Evolutionary conservation across 2,329 filamentous ascomycete species (phyloP).

Genomic region (Diaporthe vaccinii): DNA sequence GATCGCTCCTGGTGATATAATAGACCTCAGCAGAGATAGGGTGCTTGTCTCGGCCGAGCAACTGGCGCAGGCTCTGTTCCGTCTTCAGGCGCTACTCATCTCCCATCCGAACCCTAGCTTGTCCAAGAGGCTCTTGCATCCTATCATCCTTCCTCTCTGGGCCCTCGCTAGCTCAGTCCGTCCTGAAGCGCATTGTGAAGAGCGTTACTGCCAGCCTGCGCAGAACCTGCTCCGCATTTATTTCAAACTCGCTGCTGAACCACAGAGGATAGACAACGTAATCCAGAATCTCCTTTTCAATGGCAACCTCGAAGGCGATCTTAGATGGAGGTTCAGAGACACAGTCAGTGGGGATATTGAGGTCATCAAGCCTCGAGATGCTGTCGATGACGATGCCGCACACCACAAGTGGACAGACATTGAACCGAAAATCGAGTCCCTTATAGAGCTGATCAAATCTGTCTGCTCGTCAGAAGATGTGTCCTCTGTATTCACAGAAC

Average conservation of each 20-base stretch:
- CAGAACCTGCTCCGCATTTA: constrained; percentile 68
- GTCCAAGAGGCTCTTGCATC: constrained; percentile 71
- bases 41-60: constrained; percentile 62
- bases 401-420: constrained; percentile 59
- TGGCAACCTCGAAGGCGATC: constrained; percentile 56
- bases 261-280: constrained; percentile 63
- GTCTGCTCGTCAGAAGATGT: constrained; percentile 68
- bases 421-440: constrained; percentile 60
- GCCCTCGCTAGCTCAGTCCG: constrained; percentile 66
- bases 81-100: constrained; percentile 68
- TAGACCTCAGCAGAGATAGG: constrained; percentile 59
- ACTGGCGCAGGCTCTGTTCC: constrained; percentile 65
- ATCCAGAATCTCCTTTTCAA: constrained; percentile 68
- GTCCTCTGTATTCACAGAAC: constrained; percentile 70
- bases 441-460: constrained; percentile 64
- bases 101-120: constrained; percentile 78
- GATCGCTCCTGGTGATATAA: constrained; percentile 52
- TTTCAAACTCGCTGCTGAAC: constrained; percentile 67
- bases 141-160: constrained; percentile 74
- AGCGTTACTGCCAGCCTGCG: constrained; percentile 60
- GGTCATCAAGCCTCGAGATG: constrained; percentile 55
- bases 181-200: constrained; percentile 50
- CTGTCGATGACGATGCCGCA: constrained; percentile 32
- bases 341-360: constrained; percentile 64
- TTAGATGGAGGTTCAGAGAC: constrained; percentile 67